Evolutionary conservation across 345 rosid species (phyloP).

Genomic region (Salix viminalis): DNA sequence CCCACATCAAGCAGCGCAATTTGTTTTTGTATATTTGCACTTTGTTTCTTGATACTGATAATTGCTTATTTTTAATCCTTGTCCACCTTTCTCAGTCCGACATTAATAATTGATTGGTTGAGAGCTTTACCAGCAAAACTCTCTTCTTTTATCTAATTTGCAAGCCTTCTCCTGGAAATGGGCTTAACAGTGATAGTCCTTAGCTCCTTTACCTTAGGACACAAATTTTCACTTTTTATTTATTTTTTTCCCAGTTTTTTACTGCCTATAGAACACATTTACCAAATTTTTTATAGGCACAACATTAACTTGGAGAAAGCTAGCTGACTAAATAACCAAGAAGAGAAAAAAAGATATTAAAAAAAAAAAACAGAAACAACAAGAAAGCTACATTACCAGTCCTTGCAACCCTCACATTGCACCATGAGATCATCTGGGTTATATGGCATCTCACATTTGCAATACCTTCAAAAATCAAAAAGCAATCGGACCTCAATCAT

Average conservation of each 20-base stretch:
- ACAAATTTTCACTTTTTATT: background rate
- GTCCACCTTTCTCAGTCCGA: background rate
- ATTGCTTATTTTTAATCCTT: background rate
- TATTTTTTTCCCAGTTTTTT: background rate
- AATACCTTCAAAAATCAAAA: slow-evolving; percentile 51
- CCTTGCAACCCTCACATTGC: slow-evolving; percentile 87
- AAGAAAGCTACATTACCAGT: slow-evolving; percentile 51
- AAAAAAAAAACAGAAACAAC: background rate
- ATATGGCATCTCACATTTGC: slow-evolving; percentile 94
- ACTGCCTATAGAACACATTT: background rate
- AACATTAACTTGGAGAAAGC: background rate
- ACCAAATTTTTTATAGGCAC: background rate
- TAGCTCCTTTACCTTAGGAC: background rate
- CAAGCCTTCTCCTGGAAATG: background rate
- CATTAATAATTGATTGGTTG: background rate
- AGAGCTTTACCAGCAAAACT: background rate
- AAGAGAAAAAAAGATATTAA: background rate
- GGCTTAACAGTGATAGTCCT: background rate
- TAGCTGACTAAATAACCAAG: background rate
- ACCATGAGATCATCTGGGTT: slow-evolving; percentile 93
- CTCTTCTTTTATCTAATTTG: background rate
- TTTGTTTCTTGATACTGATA: background rate
- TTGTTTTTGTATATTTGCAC: background rate
- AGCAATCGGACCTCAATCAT: background rate
- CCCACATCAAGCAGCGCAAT: background rate